Conservation (phyloP, 2,329 filamentous ascomycete genomes). For the Nigrospora osmanthi region DNA sequence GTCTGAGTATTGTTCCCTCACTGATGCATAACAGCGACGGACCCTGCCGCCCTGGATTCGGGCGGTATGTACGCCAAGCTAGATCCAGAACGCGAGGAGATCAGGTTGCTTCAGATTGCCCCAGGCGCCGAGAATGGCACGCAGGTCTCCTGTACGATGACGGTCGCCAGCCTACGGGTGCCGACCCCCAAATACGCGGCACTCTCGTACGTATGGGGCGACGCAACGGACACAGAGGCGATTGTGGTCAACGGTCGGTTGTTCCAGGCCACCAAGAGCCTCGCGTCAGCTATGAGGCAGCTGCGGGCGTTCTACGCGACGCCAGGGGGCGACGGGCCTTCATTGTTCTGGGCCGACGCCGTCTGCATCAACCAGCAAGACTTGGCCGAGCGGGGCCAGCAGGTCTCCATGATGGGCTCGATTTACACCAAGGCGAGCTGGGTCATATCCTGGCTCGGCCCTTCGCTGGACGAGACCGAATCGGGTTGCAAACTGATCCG, state of each 20-base stretch:
- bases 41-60: too few species aligned
- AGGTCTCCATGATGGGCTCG: conserved; percentile 3
- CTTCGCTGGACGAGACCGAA: neutral
- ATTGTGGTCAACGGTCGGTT: neutral
- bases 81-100: neutral
- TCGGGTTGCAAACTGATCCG: neutral
- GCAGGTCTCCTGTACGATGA: neutral
- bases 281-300: neutral
- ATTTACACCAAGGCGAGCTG: conserved; percentile 1
- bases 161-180: neutral
- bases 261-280: neutral
- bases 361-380: conserved; percentile 7
- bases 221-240: neutral
- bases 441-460: conserved; percentile 1
- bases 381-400: neutral
- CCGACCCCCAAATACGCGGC: neutral
- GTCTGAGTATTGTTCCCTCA: too few species aligned
- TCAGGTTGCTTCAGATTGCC: neutral
- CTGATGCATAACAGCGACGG: too few species aligned
- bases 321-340: neutral
- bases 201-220: neutral
- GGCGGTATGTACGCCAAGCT: neutral
- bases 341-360: conserved; percentile 4
- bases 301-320: neutral
- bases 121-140: neutral